Evolutionary conservation across 176 grass and related monocot species (phyloP).

Genomic region (Echinochloa phyllopogon): DNA sequence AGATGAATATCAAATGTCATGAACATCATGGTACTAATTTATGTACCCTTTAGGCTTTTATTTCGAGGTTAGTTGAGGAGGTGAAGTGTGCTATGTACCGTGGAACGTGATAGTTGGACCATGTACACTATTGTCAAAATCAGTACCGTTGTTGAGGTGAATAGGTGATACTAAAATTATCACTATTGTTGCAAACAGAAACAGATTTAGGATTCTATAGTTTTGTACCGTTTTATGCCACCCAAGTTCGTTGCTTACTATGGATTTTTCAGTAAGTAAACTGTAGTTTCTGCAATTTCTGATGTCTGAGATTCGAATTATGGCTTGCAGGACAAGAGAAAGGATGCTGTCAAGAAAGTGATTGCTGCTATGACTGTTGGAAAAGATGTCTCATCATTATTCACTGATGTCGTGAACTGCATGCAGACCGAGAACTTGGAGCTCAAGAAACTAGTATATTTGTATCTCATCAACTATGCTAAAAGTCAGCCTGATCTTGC

Average conservation of each 20-base stretch:
- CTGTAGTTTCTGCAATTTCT: constrained; percentile 22
- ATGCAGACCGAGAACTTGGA: constrained; percentile 99
- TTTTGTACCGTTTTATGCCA: not conserved
- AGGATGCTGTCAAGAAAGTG: constrained; percentile 99
- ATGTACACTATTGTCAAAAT: not conserved
- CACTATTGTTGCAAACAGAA: not conserved
- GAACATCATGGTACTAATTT: not conserved
- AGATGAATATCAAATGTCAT: not conserved
- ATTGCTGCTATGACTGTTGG: constrained; percentile 99
- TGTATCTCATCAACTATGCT: constrained; percentile 99
- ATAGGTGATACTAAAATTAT: not conserved
- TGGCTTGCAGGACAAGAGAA: constrained; percentile 88
- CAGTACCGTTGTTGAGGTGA: not conserved
- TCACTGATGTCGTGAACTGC: constrained; percentile 98
- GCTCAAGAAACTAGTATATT: constrained; percentile 98
- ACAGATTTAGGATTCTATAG: not conserved
- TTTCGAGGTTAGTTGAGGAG: not conserved
- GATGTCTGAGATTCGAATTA: not conserved
- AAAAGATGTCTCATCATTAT: constrained; percentile 97
- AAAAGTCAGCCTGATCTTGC: constrained; percentile 99
- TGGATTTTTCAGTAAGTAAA: constrained; percentile 19
- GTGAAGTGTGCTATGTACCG: not conserved
- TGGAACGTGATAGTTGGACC: not conserved
- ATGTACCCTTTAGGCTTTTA: not conserved
- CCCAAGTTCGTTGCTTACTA: constrained; percentile 10